A percentile compares a stretch with the other conserved stretches of the same genome.
phyloP scores from a whole-genome alignment of 768 basidiomycete species.

The Daedaleopsis nitida region DNA sequence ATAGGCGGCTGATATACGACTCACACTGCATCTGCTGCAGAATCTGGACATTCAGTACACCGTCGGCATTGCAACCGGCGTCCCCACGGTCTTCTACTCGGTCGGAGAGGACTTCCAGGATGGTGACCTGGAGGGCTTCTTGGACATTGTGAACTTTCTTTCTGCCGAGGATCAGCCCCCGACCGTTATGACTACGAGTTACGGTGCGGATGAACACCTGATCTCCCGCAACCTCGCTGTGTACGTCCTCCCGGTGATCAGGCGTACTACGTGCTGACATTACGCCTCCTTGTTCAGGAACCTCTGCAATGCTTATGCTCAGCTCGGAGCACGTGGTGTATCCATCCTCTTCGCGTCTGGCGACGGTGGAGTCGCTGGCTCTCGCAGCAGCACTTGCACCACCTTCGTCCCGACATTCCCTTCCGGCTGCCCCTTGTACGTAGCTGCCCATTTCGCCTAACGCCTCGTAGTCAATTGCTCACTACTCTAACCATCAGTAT shows the following conservation, averaged over 20 bases:
- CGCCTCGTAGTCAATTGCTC: not conserved
- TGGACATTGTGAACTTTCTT: slow-evolving; percentile 60
- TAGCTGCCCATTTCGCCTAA: slow-evolving; percentile 4
- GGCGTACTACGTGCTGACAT: slow-evolving; percentile 53
- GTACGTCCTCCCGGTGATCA: slow-evolving; percentile 36
- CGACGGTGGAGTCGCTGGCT: slow-evolving; percentile 64
- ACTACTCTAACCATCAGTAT: slow-evolving; percentile 9
- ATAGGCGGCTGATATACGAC: no score
- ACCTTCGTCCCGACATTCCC: slow-evolving; percentile 61
- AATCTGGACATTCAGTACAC: slow-evolving; percentile 33
- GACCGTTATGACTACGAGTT: slow-evolving; percentile 68
- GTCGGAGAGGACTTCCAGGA: slow-evolving; percentile 35
- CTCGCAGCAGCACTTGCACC: slow-evolving; percentile 43
- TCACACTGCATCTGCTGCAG: not conserved
- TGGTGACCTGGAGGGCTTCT: slow-evolving; percentile 27
- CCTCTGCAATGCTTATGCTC: slow-evolving; percentile 63
- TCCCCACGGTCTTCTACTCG: slow-evolving; percentile 52
- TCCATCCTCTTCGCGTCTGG: slow-evolving; percentile 71
- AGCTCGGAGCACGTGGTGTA: slow-evolving; percentile 68
- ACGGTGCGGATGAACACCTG: slow-evolving; percentile 72
- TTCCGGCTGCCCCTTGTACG: slow-evolving; percentile 41
- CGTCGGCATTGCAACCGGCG: slow-evolving; percentile 45
- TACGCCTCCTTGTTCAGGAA: slow-evolving; percentile 40
- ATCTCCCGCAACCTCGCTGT: slow-evolving; percentile 55
- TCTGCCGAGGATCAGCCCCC: slow-evolving; percentile 46